Base-by-base conservation (phyloP, 306 rosid genomes). In the Hylodesmum podocarpum region DNA sequence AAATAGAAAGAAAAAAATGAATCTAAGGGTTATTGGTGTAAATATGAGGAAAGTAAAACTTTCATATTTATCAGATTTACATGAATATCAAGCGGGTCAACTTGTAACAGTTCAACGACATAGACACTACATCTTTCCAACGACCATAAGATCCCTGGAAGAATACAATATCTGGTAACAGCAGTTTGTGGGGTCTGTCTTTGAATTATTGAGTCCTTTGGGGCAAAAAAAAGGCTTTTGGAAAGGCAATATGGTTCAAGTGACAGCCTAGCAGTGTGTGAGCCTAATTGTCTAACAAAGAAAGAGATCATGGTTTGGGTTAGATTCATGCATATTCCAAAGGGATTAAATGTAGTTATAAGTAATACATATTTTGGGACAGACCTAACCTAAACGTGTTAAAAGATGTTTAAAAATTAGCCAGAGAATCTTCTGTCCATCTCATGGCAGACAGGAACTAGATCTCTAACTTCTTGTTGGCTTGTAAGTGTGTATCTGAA, bases 121-220 rank as follows among this genome's bases (percentile, higher is more conserved):
- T 9, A n/a, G 43, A 61, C 66, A 6, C 40, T 16, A 43, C 69
- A 49, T 44, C 16, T 33, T 78, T 59, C 34, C 34, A 79, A 15
- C 46, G 81, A 76, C 81, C 69, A 36, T 28, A 75, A 57, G 57
- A 68, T 75, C 66, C 27, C 34, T 21, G 63, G 51, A 71, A 49
- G 13, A 68, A 80, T 62, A 47, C 69, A 76, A 71, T 28, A 70
- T 59, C 81, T 69, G 73, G 76, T 51, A 63, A 66, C 76, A 65
- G 74, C 81, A 69, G 76, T 76, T 59, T 21, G 92, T 87, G 91
- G 91, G 91, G 87, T 61, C 81, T 49, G 19, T 58, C 64, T 76
- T 54, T 51, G 68, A 87, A 85, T 81, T 46, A 86, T 86, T 81
- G 70, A 81, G 62, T 81, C 66, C 73, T 86, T 83, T 76, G 49